Conservation (phyloP, 2,329 filamentous ascomycete genomes). For the Exophiala viscosa region DNA sequence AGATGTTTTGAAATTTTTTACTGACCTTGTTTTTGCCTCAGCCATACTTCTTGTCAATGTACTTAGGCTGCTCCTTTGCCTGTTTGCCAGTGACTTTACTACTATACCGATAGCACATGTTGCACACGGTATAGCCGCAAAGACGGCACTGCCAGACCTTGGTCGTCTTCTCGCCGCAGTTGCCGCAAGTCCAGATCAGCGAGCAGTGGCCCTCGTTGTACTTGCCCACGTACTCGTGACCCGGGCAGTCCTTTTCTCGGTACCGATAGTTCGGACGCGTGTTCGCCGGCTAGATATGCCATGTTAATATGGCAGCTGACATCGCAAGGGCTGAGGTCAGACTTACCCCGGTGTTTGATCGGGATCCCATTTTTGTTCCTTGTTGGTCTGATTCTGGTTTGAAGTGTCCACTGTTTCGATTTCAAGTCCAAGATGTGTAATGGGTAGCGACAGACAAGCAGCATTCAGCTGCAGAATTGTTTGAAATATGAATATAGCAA, state of each 20-base stretch:
- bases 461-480: neutral
- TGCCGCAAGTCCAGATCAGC: slow-evolving; percentile 1
- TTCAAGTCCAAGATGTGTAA: neutral
- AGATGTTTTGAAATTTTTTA: neutral
- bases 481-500: neutral
- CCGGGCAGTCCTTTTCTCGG: neutral
- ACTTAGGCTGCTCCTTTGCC: slow-evolving; percentile 3
- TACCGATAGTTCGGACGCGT: slow-evolving; percentile 2
- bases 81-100: slow-evolving; percentile 2
- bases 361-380: neutral
- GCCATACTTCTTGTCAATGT: neutral
- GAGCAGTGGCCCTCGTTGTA: neutral
- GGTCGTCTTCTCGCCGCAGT: neutral
- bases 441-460: neutral
- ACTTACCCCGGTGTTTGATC: neutral
- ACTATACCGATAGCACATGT: slow-evolving; percentile 5
- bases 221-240: slow-evolving; percentile 1
- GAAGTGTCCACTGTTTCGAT: neutral
- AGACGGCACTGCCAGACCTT: slow-evolving; percentile 2
- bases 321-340: neutral
- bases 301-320: neutral
- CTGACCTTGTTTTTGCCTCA: neutral
- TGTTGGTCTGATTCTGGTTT: neutral
- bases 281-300: slow-evolving; percentile 2
- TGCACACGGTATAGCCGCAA: slow-evolving; percentile 7